Evolutionary conservation across 2,329 filamentous ascomycete species (phyloP).

Genomic region (Venturia oleaginea): DNA sequence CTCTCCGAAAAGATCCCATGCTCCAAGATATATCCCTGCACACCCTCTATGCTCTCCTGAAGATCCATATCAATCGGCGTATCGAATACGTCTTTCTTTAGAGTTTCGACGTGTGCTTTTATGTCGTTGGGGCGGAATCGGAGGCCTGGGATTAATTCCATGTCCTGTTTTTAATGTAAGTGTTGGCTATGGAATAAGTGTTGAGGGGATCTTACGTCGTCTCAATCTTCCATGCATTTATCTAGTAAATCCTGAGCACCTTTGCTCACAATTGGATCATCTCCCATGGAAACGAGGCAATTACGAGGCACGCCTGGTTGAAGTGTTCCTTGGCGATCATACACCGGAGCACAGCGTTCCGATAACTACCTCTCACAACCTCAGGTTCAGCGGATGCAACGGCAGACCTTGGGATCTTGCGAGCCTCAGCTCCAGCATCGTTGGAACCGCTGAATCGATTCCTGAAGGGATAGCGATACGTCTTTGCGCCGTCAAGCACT

Average conservation of each 20-base stretch:
- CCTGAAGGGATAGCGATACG: neutral
- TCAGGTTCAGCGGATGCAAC: too few species aligned
- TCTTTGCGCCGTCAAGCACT: neutral
- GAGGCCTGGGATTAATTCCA: neutral
- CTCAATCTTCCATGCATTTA: neutral
- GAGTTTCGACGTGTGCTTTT: neutral
- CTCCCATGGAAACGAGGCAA: neutral
- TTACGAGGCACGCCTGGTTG: neutral
- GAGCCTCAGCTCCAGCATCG: neutral
- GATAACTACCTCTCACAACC: too few species aligned
- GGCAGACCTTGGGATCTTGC: neutral
- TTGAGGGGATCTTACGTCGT: neutral
- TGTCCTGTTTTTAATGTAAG: neutral
- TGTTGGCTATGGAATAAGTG: neutral
- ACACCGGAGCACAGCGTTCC: too few species aligned
- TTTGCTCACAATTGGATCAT: neutral
- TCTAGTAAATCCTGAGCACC: neutral
- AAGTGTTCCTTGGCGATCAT: neutral
- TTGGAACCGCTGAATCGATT: neutral
- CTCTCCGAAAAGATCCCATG: too few species aligned
- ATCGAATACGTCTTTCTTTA: neutral
- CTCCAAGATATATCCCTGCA: too few species aligned
- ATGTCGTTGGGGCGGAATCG: neutral
- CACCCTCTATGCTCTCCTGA: too few species aligned
- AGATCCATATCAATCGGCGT: too few species aligned